These are phyloP conservation scores for Astraeus odoratus DNA, from an alignment of 768 basidiomycete genomes.

Conservation along the genomic window DNA sequence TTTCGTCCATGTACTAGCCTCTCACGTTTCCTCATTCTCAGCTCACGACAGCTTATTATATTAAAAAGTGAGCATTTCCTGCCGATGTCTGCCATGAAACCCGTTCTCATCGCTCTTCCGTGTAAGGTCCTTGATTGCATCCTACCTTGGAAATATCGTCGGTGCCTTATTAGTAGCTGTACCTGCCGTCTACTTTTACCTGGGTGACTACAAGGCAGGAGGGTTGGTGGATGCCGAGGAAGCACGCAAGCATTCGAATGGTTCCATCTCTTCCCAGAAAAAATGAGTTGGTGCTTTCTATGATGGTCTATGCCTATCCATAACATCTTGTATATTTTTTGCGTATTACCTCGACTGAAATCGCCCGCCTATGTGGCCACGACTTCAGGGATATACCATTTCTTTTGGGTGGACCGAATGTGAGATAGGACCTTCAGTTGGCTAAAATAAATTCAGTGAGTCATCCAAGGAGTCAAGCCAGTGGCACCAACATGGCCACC, in stretches of 20 bases:
- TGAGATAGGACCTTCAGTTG: constrained; percentile 30
- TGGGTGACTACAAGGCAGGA: constrained; percentile 40
- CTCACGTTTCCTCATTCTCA: constrained; percentile 7
- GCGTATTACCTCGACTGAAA: too few species aligned
- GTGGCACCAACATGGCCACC: constrained; percentile 54
- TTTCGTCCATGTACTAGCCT: background rate
- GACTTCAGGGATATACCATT: too few species aligned
- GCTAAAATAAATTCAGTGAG: constrained; percentile 5
- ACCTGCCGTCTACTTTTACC: constrained; percentile 59
- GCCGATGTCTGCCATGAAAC: background rate
- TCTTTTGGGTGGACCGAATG: too few species aligned
- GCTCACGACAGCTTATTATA: constrained; percentile 43
- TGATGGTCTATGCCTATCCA: too few species aligned
- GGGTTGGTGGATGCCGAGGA: constrained; percentile 38
- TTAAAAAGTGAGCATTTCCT: constrained; percentile 54
- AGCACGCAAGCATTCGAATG: constrained; percentile 8
- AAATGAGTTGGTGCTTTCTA: too few species aligned
- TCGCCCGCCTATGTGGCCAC: too few species aligned
- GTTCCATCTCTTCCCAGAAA: constrained; percentile 8
- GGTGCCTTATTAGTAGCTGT: constrained; percentile 59
- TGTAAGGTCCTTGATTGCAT: constrained; percentile 53
- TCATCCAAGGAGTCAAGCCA: background rate
- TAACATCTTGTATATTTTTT: too few species aligned
- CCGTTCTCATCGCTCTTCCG: background rate
- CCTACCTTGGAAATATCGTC: constrained; percentile 60